Conservation (phyloP, 768 basidiomycete species). For the Termitomyces sp. region DNA sequence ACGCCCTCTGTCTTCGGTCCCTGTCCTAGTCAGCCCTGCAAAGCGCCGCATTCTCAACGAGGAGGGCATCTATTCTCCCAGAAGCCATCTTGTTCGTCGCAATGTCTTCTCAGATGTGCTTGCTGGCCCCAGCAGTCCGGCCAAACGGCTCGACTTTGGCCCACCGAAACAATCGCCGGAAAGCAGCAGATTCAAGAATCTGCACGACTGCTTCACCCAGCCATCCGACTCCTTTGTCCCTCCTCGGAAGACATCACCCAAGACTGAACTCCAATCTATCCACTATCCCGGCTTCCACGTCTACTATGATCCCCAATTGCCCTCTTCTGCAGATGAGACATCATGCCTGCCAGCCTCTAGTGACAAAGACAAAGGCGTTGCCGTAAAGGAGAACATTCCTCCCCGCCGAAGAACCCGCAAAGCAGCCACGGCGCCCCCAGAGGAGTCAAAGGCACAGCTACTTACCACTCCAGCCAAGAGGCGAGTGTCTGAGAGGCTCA, state of each 20-base stretch:
- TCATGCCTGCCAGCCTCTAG: not conserved
- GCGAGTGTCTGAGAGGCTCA: slow-evolving; percentile 16
- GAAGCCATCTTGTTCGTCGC: slow-evolving; percentile 23
- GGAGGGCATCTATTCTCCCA: slow-evolving; percentile 42
- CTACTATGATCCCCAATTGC: slow-evolving; percentile 41
- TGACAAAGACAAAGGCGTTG: slow-evolving; percentile 29
- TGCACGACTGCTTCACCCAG: slow-evolving; percentile 16
- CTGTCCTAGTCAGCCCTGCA: slow-evolving; percentile 49
- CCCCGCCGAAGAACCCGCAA: slow-evolving; percentile 45
- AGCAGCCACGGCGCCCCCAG: slow-evolving; percentile 19
- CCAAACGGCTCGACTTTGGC: slow-evolving; percentile 51
- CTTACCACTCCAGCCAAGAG: slow-evolving; percentile 10
- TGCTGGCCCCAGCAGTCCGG: slow-evolving; percentile 35
- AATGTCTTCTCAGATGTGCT: slow-evolving; percentile 20
- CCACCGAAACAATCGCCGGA: slow-evolving; percentile 22
- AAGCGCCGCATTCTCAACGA: slow-evolving; percentile 63
- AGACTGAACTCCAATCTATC: slow-evolving; percentile 46
- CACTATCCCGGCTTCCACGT: slow-evolving; percentile 69
- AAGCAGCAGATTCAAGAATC: slow-evolving; percentile 13
- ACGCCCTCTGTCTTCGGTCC: slow-evolving; percentile 58
- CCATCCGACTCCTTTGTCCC: slow-evolving; percentile 16
- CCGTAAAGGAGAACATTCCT: slow-evolving; percentile 53
- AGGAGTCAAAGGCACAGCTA: slow-evolving; percentile 7
- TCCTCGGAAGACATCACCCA: slow-evolving; percentile 23
- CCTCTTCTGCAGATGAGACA: slow-evolving; percentile 7